Conservation (phyloP, 1,284 basidiomycete species). For the Phylloporus gajari region DNA sequence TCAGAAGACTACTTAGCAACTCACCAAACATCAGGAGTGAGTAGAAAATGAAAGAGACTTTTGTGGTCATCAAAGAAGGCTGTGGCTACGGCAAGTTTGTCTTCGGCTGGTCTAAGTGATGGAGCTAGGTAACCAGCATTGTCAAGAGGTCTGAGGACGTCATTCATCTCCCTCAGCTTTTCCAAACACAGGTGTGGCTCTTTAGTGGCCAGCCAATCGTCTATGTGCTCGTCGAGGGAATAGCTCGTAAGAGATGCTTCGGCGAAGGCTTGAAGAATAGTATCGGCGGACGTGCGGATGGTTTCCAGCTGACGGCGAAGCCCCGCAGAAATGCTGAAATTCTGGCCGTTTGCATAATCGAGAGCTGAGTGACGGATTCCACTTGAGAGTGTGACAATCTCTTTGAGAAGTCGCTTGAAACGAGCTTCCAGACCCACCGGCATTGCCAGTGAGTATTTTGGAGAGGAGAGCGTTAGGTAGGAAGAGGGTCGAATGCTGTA, state of each 20-base stretch:
- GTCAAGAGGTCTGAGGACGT: neutral
- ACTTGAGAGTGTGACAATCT: neutral
- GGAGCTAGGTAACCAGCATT: neutral
- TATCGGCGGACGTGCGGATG: neutral
- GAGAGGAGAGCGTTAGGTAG: too few relatives aligned
- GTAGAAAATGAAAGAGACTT: slow-evolving; percentile 3
- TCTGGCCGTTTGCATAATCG: neutral
- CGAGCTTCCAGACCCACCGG: neutral
- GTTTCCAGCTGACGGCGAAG: neutral
- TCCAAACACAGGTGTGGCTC: too few relatives aligned
- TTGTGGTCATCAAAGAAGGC: neutral
- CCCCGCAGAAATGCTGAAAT: neutral
- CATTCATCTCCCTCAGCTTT: neutral
- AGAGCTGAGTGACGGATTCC: neutral
- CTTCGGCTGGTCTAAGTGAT: neutral
- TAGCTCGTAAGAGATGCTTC: too few relatives aligned
- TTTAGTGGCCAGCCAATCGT: too few relatives aligned
- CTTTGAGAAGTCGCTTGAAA: neutral
- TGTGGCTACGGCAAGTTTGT: neutral
- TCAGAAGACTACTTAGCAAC: neutral
- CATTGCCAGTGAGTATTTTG: too few relatives aligned
- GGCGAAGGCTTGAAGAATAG: neutral
- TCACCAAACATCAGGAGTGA: neutral
- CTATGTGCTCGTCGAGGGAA: too few relatives aligned
- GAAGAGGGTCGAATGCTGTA: too few relatives aligned